These are phyloP conservation scores for Sporothrix mexicana DNA, from an alignment of 2,329 filamentous ascomycete genomes.

Conservation along the genomic window DNA sequence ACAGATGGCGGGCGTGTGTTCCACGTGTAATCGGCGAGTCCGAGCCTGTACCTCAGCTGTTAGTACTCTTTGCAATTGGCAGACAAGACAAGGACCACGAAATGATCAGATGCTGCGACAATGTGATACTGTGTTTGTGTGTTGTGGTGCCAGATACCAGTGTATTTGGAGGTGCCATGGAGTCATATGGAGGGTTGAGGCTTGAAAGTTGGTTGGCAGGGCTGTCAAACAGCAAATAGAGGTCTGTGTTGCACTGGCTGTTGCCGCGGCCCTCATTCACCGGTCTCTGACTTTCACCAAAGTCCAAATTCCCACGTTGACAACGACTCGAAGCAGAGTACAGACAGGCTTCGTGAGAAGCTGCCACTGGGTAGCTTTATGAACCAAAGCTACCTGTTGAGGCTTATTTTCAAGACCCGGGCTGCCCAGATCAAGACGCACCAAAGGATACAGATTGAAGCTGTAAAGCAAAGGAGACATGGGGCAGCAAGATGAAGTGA, in stretches of 20 bases:
- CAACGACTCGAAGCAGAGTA: too few species aligned
- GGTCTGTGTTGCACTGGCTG: not conserved
- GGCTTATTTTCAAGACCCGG: not conserved
- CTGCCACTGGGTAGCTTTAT: too few species aligned
- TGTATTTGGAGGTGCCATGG: not conserved
- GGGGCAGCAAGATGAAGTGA: too few species aligned
- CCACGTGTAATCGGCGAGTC: conserved; percentile 9
- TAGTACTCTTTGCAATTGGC: not conserved
- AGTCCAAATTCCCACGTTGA: too few species aligned
- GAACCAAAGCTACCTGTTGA: not conserved
- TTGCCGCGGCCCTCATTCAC: not conserved
- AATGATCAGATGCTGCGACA: conserved; percentile 3
- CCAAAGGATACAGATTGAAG: not conserved
- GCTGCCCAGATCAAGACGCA: not conserved
- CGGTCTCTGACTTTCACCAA: too few species aligned
- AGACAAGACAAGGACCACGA: not conserved
- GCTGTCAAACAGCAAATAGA: conserved; percentile 16
- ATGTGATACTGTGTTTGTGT: not conserved
- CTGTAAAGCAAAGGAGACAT: too few species aligned
- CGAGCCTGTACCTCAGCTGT: not conserved
- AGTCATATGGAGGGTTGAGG: not conserved
- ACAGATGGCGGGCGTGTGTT: not conserved
- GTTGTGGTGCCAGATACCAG: not conserved
- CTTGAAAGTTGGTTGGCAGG: not conserved
- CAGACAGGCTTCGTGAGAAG: too few species aligned